phyloP scores from a whole-genome alignment of 495 filamentous ascomycete genomes.

The Choiromyces venosus region DNA sequence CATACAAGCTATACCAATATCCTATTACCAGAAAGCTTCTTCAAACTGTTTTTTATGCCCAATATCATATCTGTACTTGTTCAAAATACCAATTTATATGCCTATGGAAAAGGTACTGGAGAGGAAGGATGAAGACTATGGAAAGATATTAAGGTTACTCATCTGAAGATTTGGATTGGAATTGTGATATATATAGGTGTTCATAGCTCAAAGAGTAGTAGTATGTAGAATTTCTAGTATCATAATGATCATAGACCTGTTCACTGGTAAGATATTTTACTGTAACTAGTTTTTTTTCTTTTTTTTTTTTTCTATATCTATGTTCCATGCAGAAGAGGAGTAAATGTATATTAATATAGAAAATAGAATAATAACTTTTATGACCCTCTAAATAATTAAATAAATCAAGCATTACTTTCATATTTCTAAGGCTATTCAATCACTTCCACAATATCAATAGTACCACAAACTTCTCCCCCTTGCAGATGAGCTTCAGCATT shows the following conservation, averaged over 20 bases:
- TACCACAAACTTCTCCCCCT: constrained; percentile 13
- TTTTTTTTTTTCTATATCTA: too few relatives aligned
- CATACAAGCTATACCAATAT: too few relatives aligned
- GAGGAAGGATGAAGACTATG: not conserved
- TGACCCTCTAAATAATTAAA: constrained; percentile 5
- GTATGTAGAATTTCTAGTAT: too few relatives aligned
- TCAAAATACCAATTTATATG: too few relatives aligned
- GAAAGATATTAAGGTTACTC: not conserved
- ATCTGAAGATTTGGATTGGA: constrained; percentile 5
- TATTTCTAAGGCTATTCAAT: constrained; percentile 1
- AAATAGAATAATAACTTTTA: constrained; percentile 2
- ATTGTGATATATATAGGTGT: constrained; percentile 10
- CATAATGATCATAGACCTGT: too few relatives aligned
- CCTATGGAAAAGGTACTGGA: not conserved
- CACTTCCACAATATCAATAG: not conserved
- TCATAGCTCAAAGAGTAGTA: constrained; percentile 1
- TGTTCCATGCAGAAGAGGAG: not conserved
- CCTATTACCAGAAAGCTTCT: not conserved
- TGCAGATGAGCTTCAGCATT: too few relatives aligned
- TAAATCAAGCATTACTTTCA: too few relatives aligned
- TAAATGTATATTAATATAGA: not conserved
- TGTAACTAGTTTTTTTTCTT: too few relatives aligned
- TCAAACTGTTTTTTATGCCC: not conserved
- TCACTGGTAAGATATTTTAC: too few relatives aligned
- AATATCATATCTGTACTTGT: not conserved